These are phyloP conservation scores for Nicotiana rustica DNA, from an alignment of 305 asterid species.

Conservation along the genomic window DNA sequence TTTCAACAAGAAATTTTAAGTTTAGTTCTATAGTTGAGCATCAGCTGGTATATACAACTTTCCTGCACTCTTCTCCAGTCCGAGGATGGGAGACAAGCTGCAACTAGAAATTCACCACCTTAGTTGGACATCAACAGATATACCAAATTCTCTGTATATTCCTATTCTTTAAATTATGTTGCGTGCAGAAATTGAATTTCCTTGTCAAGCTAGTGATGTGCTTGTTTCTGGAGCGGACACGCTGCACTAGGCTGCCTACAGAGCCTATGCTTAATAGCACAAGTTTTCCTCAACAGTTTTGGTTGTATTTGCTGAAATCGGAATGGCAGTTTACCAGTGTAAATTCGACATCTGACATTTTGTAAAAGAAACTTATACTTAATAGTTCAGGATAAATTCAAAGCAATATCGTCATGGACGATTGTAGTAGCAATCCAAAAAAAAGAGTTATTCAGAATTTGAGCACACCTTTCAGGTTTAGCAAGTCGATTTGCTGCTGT, in stretches of 20 bases:
- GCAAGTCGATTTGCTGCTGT: too few relatives aligned
- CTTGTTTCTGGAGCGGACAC: conserved; percentile 22
- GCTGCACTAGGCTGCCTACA: neutral
- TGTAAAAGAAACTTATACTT: conserved; percentile 16
- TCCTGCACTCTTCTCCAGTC: neutral
- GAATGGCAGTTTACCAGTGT: conserved; percentile 2
- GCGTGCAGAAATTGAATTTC: conserved; percentile 19
- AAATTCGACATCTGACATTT: conserved; percentile 25
- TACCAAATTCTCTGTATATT: conserved; percentile 16
- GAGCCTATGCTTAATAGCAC: neutral
- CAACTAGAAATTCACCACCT: neutral
- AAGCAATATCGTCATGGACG: neutral
- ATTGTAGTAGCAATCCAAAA: neutral
- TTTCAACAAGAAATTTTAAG: conserved; percentile 5
- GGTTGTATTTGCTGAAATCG: neutral
- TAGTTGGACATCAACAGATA: neutral
- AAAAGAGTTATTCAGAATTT: neutral
- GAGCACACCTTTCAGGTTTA: too few relatives aligned
- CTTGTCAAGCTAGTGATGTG: neutral
- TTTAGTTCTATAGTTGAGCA: conserved; percentile 14
- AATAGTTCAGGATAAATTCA: conserved; percentile 12
- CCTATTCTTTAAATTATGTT: neutral
- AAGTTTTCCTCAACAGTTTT: neutral
- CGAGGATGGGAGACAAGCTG: neutral
- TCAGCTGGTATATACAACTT: neutral